Evolutionary conservation across 129 eudicot species (phyloP), one percentile per base, ranked within the genome.

Genomic region (Pseudognaphalium luteoalbum): DNA sequence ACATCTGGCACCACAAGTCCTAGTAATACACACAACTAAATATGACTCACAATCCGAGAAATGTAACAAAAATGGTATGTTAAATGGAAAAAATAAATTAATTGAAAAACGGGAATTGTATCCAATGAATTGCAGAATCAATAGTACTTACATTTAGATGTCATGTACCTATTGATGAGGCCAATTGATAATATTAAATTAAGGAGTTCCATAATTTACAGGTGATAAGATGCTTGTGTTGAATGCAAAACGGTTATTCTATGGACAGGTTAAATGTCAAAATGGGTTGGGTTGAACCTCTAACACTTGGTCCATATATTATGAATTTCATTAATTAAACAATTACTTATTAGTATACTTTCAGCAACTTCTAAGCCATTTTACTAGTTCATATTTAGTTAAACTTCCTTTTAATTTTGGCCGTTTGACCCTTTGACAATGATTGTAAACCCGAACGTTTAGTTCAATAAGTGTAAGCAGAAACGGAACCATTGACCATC

Each of bases 1-100:
- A 91, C 92, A 87, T 94, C 98, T 3, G 98, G 98, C 58, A 94
- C 98, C 76, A 94, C 90, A 28, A 94, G 92, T 51, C 98, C 98
- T 94, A 16, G 67, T 14, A 79, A 57, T 3, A 66, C 51, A 78
- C 65, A 78, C 39, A 32, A 34, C 21, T 32, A 70, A 39, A 50
- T 60, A 61, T 7, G 0, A 59, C 22, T 70, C 29, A 8, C 52
- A 52, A 66, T 17, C 51, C 6, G 15, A 34, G 19, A 76, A 20
- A 37, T 20, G 17, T 33, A 54, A 62, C 1, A 65, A 32, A 33
- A 32, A 14, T 33, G 56, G 9, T 33, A 51, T 47, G 52, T 21
- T 19, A 44, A 8, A 62, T 29, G 42, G 5, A 5, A n/a, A 54
- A 37, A 62, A 2, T 6, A 35, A 58, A 58, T 17, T 22, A 73